phyloP scores from a whole-genome alignment of 2,329 filamentous ascomycete species.

The Sarocladium strictum region DNA sequence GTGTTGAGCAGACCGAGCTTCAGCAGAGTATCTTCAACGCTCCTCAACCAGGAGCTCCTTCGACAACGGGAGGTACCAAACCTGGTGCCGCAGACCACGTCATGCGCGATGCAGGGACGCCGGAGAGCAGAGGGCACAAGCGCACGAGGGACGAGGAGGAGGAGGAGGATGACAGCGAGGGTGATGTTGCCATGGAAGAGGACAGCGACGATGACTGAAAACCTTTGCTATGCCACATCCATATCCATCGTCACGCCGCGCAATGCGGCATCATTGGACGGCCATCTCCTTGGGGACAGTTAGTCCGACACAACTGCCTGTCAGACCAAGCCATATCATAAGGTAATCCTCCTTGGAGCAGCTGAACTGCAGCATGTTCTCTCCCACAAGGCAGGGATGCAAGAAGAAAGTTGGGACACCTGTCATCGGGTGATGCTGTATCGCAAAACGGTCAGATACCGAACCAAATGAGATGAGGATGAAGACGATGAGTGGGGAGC shows the following conservation, averaged over 20 bases:
- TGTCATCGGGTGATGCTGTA: conserved; percentile 75
- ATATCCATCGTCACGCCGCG: background rate
- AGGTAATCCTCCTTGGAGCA: conserved; percentile 66
- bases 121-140: conserved; percentile 59
- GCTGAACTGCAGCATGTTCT: conserved; percentile 65
- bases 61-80: conserved; percentile 38
- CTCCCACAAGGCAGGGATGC: conserved; percentile 84
- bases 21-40: conserved; percentile 78
- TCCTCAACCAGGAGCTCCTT: conserved; percentile 43
- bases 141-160: conserved; percentile 60
- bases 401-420: conserved; percentile 80
- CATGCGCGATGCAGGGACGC: conserved; percentile 44
- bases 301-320: conserved; percentile 74
- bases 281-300: conserved; percentile 68
- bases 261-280: conserved; percentile 9
- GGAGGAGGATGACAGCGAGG: conserved; percentile 63
- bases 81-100: conserved; percentile 40
- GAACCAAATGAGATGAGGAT: background rate
- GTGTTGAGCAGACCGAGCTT: conserved; percentile 62
- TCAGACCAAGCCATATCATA: conserved; percentile 81
- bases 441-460: conserved; percentile 16
- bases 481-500: background rate
- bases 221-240: background rate
- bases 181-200: conserved; percentile 63
- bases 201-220: conserved; percentile 65